Evolutionary conservation across 2,329 filamentous ascomycete genomes (phyloP).

Genomic region (Botryosphaeria dothidea): DNA sequence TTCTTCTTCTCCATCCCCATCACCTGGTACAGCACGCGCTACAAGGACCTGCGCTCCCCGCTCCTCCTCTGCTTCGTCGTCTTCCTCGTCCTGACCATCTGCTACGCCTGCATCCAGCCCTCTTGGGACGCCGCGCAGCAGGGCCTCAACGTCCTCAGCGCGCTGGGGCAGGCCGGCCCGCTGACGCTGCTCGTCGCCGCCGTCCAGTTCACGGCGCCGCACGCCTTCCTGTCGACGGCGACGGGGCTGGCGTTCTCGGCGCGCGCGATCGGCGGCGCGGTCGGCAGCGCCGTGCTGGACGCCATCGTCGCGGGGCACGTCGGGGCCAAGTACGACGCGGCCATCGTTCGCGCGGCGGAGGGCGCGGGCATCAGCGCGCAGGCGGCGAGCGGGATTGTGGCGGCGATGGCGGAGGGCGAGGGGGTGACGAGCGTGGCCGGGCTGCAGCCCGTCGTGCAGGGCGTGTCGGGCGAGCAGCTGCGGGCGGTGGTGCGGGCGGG

Average conservation of each 20-base stretch:
- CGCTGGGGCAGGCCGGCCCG: conserved; percentile 31
- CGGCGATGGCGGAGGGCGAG: conserved; percentile 25
- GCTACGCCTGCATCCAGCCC: conserved; percentile 30
- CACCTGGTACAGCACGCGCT: conserved; percentile 31
- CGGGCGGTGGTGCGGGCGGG: conserved; percentile 29
- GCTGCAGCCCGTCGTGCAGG: conserved; percentile 20
- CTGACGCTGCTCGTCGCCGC: conserved; percentile 35
- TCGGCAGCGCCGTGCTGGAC: conserved; percentile 33
- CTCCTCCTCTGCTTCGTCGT: conserved; percentile 30
- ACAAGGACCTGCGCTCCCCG: conserved; percentile 33
- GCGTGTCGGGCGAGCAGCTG: conserved; percentile 25
- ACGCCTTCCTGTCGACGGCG: conserved; percentile 33
- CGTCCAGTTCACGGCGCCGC: conserved; percentile 34
- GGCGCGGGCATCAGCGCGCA: conserved; percentile 17
- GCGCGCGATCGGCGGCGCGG: conserved; percentile 34
- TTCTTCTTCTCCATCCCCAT: conserved; percentile 27
- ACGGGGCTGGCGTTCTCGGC: conserved; percentile 36
- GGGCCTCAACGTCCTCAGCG: conserved; percentile 30
- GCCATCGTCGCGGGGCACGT: conserved; percentile 31
- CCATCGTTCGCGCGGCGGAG: not conserved
- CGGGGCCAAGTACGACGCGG: conserved; percentile 25
- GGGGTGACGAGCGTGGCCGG: conserved; percentile 21
- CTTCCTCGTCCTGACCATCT: conserved; percentile 31
- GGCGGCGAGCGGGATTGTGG: conserved; percentile 25
- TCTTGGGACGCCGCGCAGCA: conserved; percentile 30